Conservation (phyloP, 306 rosid species). For the Astragalus glycyphyllos region DNA sequence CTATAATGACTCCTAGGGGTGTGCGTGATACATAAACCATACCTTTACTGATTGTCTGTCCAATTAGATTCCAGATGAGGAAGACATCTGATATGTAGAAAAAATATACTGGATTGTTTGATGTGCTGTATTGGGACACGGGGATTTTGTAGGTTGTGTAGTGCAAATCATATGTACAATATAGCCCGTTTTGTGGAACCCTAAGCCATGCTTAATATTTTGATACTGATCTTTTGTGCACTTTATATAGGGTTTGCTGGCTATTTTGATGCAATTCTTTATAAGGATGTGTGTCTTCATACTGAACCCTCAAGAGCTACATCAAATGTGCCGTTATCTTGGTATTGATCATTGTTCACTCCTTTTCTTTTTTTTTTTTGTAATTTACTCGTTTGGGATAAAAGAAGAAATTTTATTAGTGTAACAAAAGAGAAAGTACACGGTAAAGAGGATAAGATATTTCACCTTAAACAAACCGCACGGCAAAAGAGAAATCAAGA, state of each 20-base stretch:
- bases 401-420: background rate
- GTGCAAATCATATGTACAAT: background rate
- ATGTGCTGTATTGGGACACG: too few relatives aligned
- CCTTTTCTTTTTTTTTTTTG: background rate
- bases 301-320: slow-evolving; percentile 75
- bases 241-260: slow-evolving; percentile 71
- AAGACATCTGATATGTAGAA: background rate
- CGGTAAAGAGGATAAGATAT: background rate
- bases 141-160: background rate
- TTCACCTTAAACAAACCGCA: background rate
- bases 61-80: background rate
- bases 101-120: background rate
- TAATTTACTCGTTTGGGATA: background rate
- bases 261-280: slow-evolving; percentile 69
- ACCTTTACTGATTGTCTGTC: background rate
- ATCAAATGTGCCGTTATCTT: slow-evolving; percentile 64
- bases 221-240: slow-evolving; percentile 32
- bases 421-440: background rate
- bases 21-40: too few relatives aligned
- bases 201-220: background rate
- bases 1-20: too few relatives aligned
- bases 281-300: slow-evolving; percentile 67
- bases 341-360: slow-evolving; percentile 51
- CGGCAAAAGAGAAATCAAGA: background rate
- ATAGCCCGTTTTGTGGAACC: background rate